These are phyloP conservation scores for Cladophialophora exuberans DNA, from an alignment of 2,329 filamentous ascomycete species.

Conservation along the genomic window DNA sequence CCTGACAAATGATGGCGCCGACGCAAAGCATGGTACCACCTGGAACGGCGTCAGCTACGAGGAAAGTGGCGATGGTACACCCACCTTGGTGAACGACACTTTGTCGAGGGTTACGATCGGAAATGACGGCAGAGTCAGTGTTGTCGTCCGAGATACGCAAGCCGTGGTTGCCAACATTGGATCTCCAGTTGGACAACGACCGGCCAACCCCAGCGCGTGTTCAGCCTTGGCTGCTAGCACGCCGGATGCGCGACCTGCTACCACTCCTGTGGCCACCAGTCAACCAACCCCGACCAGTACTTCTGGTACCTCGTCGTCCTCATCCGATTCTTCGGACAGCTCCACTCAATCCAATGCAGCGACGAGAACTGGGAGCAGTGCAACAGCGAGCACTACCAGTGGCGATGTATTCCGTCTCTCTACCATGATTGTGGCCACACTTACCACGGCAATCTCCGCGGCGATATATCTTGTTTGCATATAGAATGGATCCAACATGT, in stretches of 20 bases:
- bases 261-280: conserved; percentile 20
- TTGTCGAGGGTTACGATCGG: conserved; percentile 39
- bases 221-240: conserved; percentile 23
- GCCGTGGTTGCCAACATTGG: conserved; percentile 53
- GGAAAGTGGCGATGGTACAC: conserved; percentile 46
- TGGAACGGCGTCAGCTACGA: conserved; percentile 56
- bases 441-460: conserved; percentile 21
- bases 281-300: conserved; percentile 10
- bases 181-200: conserved; percentile 23
- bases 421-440: conserved; percentile 26
- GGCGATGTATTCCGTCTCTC: conserved; percentile 26
- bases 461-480: conserved; percentile 24
- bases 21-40: conserved; percentile 46
- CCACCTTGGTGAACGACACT: conserved; percentile 40
- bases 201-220: conserved; percentile 27
- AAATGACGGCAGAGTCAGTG: conserved; percentile 39
- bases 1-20: conserved; percentile 51
- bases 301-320: conserved; percentile 21
- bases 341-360: conserved; percentile 23
- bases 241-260: conserved; percentile 22
- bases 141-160: conserved; percentile 49
- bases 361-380: conserved; percentile 21
- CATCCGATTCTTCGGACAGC: neutral
- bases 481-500: conserved; percentile 4
- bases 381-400: conserved; percentile 27